Evolutionary conservation across 495 filamentous ascomycete species (phyloP).

Genomic region (Astrocystis sublimbata): DNA sequence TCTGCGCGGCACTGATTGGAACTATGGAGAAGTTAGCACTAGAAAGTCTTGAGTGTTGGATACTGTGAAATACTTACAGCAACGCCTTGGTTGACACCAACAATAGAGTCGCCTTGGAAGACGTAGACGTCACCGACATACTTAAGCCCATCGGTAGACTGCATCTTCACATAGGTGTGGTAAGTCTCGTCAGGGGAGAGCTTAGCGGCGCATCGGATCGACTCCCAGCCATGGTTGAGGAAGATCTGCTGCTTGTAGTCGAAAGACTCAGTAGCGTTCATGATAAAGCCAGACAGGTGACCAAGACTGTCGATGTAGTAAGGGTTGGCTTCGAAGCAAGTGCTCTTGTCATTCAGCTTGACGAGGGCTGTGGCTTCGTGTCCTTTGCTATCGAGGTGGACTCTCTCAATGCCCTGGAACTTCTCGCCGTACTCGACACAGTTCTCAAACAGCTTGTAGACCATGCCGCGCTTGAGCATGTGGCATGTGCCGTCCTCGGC

Average conservation of each 20-base stretch:
- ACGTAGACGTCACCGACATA: constrained; percentile 44
- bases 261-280: constrained; percentile 61
- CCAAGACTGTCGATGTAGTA: constrained; percentile 56
- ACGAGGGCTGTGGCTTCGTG: constrained; percentile 59
- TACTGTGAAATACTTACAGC: background rate
- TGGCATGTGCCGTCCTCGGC: background rate
- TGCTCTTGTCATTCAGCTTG: constrained; percentile 36
- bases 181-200: constrained; percentile 57
- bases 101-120: constrained; percentile 39
- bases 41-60: background rate
- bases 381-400: constrained; percentile 58
- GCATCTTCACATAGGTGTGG: constrained; percentile 57
- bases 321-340: constrained; percentile 51
- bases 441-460: background rate
- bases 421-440: constrained; percentile 54
- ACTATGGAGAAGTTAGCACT: background rate
- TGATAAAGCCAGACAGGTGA: constrained; percentile 57
- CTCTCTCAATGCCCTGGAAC: constrained; percentile 59
- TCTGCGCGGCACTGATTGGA: background rate
- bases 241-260: constrained; percentile 60
- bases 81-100: constrained; percentile 22
- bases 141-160: constrained; percentile 32
- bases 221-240: constrained; percentile 64
- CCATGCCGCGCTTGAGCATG: constrained; percentile 22
- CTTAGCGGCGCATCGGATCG: constrained; percentile 55